phyloP scores from a whole-genome alignment of 768 basidiomycete species.

The Podaxis sp. region DNA sequence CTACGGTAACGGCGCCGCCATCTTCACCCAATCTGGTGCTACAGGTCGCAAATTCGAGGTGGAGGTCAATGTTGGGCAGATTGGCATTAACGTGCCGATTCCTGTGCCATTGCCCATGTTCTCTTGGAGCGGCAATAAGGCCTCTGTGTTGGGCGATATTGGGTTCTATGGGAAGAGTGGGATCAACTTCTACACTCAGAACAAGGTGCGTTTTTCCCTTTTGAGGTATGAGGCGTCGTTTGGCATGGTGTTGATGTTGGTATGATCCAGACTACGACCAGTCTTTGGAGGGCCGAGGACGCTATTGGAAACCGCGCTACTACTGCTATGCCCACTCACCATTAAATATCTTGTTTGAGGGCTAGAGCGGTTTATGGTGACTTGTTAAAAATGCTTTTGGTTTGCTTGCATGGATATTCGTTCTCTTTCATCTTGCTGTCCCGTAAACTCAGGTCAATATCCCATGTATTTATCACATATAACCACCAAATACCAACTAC shows the following conservation, averaged over 20 bases:
- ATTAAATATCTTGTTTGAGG: conserved; percentile 32
- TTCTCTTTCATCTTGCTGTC: background rate
- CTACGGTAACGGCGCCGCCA: conserved; percentile 93
- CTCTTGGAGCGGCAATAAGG: conserved; percentile 95
- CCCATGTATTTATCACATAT: background rate
- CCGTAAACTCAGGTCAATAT: background rate
- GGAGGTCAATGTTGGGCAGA: conserved; percentile 85
- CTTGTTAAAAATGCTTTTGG: background rate
- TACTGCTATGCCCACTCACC: conserved; percentile 83
- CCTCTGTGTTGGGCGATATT: conserved; percentile 70
- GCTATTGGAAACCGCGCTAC: conserved; percentile 78
- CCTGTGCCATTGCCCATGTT: conserved; percentile 94
- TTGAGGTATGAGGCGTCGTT: background rate
- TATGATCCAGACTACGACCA: conserved; percentile 74
- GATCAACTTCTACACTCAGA: conserved; percentile 94
- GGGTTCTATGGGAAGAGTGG: conserved; percentile 88
- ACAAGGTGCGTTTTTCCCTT: conserved; percentile 56
- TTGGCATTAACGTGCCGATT: conserved; percentile 92
- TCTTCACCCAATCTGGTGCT: conserved; percentile 96
- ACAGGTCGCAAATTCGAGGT: conserved; percentile 92
- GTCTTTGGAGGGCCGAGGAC: conserved; percentile 89
- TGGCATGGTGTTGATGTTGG: conserved; percentile 2
- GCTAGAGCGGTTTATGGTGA: background rate
- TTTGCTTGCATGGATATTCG: background rate
- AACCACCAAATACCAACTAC: background rate